phyloP scores from a whole-genome alignment of 2,329 filamentous ascomycete genomes.

The Exophiala sp. region DNA sequence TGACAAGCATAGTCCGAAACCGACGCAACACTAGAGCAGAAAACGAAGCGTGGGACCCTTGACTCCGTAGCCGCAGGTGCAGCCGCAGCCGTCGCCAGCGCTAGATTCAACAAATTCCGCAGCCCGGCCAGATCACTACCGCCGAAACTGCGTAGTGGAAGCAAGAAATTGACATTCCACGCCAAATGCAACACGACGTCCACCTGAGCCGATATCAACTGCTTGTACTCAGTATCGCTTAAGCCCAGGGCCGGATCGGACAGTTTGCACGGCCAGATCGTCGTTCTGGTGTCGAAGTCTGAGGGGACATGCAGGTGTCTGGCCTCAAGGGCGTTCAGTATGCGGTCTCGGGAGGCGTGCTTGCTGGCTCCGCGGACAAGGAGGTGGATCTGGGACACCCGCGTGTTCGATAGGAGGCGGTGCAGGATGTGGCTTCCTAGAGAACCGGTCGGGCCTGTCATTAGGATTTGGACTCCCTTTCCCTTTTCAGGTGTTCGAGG shows the following conservation, averaged over 20 bases:
- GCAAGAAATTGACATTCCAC: conserved; percentile 61
- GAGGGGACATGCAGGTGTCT: conserved; percentile 32
- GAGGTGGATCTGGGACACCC: conserved; percentile 49
- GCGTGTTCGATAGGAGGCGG: conserved; percentile 35
- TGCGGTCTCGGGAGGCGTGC: conserved; percentile 41
- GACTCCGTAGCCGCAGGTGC: too few species aligned
- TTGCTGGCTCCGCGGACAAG: conserved; percentile 47
- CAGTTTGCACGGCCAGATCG: conserved; percentile 47
- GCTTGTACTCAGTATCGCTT: conserved; percentile 35
- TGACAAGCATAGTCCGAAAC: conserved; percentile 27
- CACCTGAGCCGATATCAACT: conserved; percentile 38
- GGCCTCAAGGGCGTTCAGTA: conserved; percentile 41
- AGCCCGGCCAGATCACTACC: conserved; percentile 49
- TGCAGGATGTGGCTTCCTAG: conserved; percentile 56
- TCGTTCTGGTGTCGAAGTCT: conserved; percentile 36
- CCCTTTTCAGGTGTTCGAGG: too few species aligned
- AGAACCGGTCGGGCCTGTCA: conserved; percentile 62
- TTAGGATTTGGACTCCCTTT: conserved; percentile 15
- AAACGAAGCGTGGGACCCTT: conserved; percentile 42
- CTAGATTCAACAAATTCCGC: conserved; percentile 46
- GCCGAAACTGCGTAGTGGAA: conserved; percentile 52
- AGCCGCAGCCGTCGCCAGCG: conserved; percentile 31
- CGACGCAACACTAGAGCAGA: conserved; percentile 50
- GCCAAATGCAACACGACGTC: conserved; percentile 57
- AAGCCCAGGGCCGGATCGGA: conserved; percentile 47